Base-by-base conservation (phyloP, 768 basidiomycete genomes). In the Inosperma sp. region DNA sequence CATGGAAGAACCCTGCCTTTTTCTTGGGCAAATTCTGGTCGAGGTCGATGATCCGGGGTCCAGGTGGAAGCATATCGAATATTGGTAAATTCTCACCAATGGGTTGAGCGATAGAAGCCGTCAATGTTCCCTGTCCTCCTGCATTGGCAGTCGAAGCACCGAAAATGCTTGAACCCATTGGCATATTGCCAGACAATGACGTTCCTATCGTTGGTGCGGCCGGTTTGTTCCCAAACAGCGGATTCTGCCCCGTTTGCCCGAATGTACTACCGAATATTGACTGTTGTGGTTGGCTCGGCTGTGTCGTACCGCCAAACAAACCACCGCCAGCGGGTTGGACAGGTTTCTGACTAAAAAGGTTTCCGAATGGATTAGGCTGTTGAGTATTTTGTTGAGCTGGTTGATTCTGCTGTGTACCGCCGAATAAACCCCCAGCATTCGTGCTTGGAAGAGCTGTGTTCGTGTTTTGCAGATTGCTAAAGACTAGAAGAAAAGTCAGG, bases 71-170 rank as follows among this genome's bases (percentile, higher is more conserved):
- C 77, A 89, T 75, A 46, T 78, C 81, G 63, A 85, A 90, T 44
- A 87, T 83, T 4, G 83, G 84, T 45, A 88, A 64, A 54, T 85
- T 84, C 43, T 80, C 73, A 26, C 78, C 80, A 55, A 92, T 84
- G 7, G 89, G 89, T 65, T 94, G 88, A 22, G 88, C 84, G 61
- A 97, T 90, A 16, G 93, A 93, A 2, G 92, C 88, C 7, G 85
- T 87, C 47, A 95, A 71, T 0, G 76, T 66, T 30, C 81, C 81
- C 67, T 81, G 80, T 34, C 72, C 70, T 26, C 69, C 79, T n/a
- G 73, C 69, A 48, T 69, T 67, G 37, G 62, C 62, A 0, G 67
- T 60, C 26, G 78, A 77, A 9, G 71, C 64, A 16, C 60, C 60
- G 41, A 65, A 65, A 4, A 62, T 16, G 36, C 49, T 51, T 13